A percentile compares a stretch with the other conserved stretches of the same genome.
Conservation (phyloP, 2,329 filamentous ascomycete genomes). For the Ophiostoma sp. region DNA sequence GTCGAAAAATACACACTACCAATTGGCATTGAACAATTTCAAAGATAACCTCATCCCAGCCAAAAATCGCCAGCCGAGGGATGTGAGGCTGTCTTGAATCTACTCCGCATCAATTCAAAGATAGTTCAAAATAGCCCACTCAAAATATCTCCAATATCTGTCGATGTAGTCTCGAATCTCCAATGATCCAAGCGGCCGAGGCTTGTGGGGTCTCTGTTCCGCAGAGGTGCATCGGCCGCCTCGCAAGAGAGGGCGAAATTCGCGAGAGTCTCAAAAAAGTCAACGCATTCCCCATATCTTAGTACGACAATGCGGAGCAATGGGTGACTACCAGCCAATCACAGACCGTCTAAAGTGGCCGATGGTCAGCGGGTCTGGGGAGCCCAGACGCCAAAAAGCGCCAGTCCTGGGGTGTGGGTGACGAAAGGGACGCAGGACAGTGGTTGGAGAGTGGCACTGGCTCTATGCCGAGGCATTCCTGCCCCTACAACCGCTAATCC, state of each 20-base stretch:
- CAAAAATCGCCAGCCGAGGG: neutral
- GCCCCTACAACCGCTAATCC: neutral
- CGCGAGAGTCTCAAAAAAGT: neutral
- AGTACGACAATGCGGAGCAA: neutral
- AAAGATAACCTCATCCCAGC: neutral
- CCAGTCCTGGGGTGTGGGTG: neutral
- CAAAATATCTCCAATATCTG: neutral
- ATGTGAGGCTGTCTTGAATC: neutral
- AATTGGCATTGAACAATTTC: neutral
- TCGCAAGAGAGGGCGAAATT: neutral
- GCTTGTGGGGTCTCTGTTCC: constrained; percentile 1
- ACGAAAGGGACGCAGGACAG: neutral
- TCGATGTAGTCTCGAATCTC: neutral
- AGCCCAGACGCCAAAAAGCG: neutral
- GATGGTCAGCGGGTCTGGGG: constrained; percentile 24
- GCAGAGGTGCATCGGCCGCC: neutral
- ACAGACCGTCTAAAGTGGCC: neutral
- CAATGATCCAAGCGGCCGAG: neutral
- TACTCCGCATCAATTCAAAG: neutral
- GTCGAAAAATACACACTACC: neutral
- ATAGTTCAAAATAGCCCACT: neutral
- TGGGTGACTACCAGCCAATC: constrained; percentile 5
- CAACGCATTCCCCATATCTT: neutral
- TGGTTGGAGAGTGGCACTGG: neutral
- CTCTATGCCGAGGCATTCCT: constrained; percentile 20